Conservation (phyloP, 257 asterid genomes). For the Solanum ossicruentum region DNA sequence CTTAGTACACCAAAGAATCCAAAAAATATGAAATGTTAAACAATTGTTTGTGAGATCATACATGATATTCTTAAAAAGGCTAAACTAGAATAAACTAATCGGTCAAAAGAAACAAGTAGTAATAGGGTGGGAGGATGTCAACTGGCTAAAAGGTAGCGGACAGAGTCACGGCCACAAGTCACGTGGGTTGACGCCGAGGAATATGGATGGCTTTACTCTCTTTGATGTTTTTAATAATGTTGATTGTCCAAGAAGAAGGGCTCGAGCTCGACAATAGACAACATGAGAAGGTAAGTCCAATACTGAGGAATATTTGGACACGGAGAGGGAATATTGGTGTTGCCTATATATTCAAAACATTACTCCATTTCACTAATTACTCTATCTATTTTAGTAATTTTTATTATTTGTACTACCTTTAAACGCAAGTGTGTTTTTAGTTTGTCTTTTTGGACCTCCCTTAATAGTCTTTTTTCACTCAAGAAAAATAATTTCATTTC, state of each 20-base stretch:
- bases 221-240: not conserved
- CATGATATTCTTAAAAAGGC: not conserved
- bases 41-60: not conserved
- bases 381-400: not conserved
- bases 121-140: not conserved
- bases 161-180: conserved; percentile 33
- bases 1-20: not conserved
- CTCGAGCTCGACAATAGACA: conserved; percentile 13
- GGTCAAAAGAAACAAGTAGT: not conserved
- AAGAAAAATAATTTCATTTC: not conserved
- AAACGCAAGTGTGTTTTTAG: not conserved
- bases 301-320: conserved; percentile 48
- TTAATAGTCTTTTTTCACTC: not conserved
- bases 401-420: not conserved
- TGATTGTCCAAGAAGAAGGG: conserved; percentile 13
- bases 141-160: not conserved
- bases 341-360: not conserved
- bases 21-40: not conserved
- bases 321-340: conserved; percentile 75
- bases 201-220: conserved; percentile 21
- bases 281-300: conserved; percentile 7
- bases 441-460: not conserved
- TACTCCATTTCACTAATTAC: not conserved
- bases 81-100: not conserved
- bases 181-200: conserved; percentile 70